Evolutionary conservation across 2,329 filamentous ascomycete genomes (phyloP).

Genomic region (Gnomoniopsis sp.): DNA sequence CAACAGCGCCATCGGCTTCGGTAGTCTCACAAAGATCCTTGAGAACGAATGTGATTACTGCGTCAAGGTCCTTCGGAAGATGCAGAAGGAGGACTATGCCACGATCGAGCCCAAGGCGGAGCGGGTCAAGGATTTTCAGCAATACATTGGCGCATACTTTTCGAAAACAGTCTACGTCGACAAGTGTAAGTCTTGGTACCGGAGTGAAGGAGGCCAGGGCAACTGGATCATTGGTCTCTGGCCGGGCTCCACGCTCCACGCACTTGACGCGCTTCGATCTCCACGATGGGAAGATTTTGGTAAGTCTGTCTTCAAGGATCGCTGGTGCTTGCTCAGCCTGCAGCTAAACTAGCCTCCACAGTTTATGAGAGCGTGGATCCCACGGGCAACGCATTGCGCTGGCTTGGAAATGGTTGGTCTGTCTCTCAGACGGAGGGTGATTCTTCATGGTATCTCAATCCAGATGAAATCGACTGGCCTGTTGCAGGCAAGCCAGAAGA

Average conservation of each 20-base stretch:
- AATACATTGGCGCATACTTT: slow-evolving; percentile 46
- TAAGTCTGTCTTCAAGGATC: too few relatives aligned
- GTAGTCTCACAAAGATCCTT: slow-evolving; percentile 43
- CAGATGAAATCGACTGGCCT: slow-evolving; percentile 34
- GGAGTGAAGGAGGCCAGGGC: slow-evolving; percentile 37
- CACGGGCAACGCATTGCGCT: slow-evolving; percentile 32
- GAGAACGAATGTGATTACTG: slow-evolving; percentile 48
- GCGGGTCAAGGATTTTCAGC: slow-evolving; percentile 43
- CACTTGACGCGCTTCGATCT: slow-evolving; percentile 37
- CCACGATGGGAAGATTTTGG: slow-evolving; percentile 44
- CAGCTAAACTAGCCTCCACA: too few relatives aligned
- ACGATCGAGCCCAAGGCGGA: slow-evolving; percentile 40
- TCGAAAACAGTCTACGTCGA: slow-evolving; percentile 45
- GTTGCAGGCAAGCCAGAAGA: slow-evolving; percentile 33
- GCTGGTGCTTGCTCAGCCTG: too few relatives aligned
- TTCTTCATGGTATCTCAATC: slow-evolving; percentile 38
- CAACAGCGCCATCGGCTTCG: slow-evolving; percentile 44
- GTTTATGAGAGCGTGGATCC: slow-evolving; percentile 33
- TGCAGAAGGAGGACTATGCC: slow-evolving; percentile 43
- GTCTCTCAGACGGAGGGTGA: slow-evolving; percentile 33
- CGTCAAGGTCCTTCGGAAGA: slow-evolving; percentile 41
- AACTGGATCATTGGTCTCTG: slow-evolving; percentile 39
- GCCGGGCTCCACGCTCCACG: slow-evolving; percentile 43
- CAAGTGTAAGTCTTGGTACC: slow-evolving; percentile 53
- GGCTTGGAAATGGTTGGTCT: slow-evolving; percentile 41